Evolutionary conservation across 2,329 filamentous ascomycete species (phyloP), one percentile per base, ranked within the genome.

Genomic region (Shiraia bambusicola): DNA sequence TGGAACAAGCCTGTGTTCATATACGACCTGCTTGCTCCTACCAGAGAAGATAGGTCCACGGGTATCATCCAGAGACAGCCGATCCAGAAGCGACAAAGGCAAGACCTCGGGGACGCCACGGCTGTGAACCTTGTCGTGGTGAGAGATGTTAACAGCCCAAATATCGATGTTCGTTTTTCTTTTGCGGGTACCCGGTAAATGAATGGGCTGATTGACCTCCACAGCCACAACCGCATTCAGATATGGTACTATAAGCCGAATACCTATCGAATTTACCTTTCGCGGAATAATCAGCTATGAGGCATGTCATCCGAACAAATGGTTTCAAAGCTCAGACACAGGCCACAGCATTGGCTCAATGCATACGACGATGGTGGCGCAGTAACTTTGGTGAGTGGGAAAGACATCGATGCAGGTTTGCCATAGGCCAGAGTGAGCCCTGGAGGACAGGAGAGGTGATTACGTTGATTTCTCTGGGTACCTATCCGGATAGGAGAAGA

Each of bases 1-100:
- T 75, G 72, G 72, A 71, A 66, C 34, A 75, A 75, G 39, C 65
- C 66, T 2, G 73, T 70, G 2, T 73, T 73, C 45, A 68, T 75
- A 24, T 56, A 74, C 8, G 61, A 64, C 9, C 50, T 73, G 5
- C 51, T 74, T 8, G 56, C 51, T 73, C 4, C 71, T 70, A 2
- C 47, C 48, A 5, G 35, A 47, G 5, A 59, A 63, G 9, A 26
- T 45, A 13, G n/a, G n/a, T n/a, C n/a, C n/a, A n/a, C n/a, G n/a
- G n/a, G n/a, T n/a, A n/a, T n/a, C n/a, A n/a, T n/a, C n/a, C n/a
- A n/a, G n/a, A n/a, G 19, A 22, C 35, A 11, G 11, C 15, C 9
- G 13, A 36, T 17, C 19, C 11, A 45, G 15, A 24, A 12, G 14
- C 5, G 28, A 22, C 26, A 15, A 14, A 9, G 7, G 11, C 10